Evolutionary conservation across 192 early-diverging fungal species (phyloP).

Genomic region (Coemansia sp.): DNA sequence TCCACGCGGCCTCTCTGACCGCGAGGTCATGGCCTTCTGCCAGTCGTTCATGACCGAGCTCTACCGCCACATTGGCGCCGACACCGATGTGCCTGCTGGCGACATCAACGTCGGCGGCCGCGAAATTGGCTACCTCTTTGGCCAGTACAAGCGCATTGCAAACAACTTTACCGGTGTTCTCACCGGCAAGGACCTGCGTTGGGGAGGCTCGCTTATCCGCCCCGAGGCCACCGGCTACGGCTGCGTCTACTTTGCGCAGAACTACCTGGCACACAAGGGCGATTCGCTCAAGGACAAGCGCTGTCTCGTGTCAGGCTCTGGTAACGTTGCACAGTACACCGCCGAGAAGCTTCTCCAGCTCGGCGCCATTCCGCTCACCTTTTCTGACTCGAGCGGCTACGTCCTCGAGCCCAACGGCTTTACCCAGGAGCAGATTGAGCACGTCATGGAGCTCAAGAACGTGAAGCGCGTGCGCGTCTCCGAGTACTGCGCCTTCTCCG

Average conservation of each 20-base stretch:
- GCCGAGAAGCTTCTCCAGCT: conserved; percentile 59
- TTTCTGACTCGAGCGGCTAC: conserved; percentile 60
- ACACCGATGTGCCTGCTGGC: conserved; percentile 58
- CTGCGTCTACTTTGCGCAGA: conserved; percentile 58
- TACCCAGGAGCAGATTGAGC: conserved; percentile 54
- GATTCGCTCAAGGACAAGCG: conserved; percentile 56
- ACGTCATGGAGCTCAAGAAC: conserved; percentile 59
- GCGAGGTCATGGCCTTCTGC: conserved; percentile 59
- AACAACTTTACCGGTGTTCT: conserved; percentile 58
- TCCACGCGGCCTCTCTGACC: conserved; percentile 55
- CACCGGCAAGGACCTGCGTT: conserved; percentile 58
- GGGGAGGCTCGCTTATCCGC: conserved; percentile 59
- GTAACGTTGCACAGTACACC: conserved; percentile 60
- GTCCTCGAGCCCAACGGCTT: conserved; percentile 56
- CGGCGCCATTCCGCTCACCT: conserved; percentile 55
- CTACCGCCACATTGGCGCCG: conserved; percentile 58
- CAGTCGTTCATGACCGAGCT: conserved; percentile 60
- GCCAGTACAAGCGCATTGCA: conserved; percentile 59
- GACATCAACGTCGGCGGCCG: conserved; percentile 58
- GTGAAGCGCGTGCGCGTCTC: conserved; percentile 55
- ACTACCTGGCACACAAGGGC: conserved; percentile 56
- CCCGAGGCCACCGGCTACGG: conserved; percentile 61
- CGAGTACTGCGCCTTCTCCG: conserved; percentile 55
- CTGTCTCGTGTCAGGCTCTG: conserved; percentile 57
- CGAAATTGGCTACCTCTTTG: conserved; percentile 59